phyloP scores from a whole-genome alignment of 306 rosid genomes.

The Quercus suber region DNA sequence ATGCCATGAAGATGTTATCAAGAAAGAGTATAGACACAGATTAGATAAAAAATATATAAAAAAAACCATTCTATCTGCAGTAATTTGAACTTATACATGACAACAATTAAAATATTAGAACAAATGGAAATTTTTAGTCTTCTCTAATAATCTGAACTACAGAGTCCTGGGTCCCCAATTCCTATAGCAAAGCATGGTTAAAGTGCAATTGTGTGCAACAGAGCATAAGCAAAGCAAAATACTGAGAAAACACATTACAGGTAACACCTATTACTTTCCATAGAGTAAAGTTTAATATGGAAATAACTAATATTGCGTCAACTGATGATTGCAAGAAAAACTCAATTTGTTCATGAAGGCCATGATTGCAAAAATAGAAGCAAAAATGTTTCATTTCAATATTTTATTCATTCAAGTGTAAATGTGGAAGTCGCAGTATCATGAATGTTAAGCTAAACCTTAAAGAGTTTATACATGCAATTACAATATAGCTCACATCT shows the following conservation, averaged over 20 bases:
- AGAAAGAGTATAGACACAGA: not conserved
- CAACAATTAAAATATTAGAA: too few relatives aligned
- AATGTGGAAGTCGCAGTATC: not conserved
- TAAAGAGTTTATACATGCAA: constrained; percentile 10
- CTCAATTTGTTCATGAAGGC: not conserved
- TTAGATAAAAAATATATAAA: not conserved
- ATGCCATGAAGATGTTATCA: not conserved
- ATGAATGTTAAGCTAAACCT: not conserved
- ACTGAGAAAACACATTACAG: not conserved
- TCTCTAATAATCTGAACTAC: not conserved
- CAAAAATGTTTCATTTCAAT: not conserved
- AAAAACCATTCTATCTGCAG: not conserved
- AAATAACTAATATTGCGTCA: not conserved
- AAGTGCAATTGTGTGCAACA: constrained; percentile 4
- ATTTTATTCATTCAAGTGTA: not conserved
- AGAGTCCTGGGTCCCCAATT: not conserved
- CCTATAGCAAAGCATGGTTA: not conserved
- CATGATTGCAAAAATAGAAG: not conserved
- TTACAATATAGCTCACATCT: constrained; percentile 14
- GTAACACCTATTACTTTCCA: too few relatives aligned
- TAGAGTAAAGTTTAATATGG: not conserved
- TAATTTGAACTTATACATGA: not conserved
- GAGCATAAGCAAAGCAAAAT: not conserved
- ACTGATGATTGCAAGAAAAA: not conserved
- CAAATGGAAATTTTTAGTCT: not conserved